A percentile compares a stretch with the other conserved stretches of the same genome.
phyloP scores from a whole-genome alignment of 108 stramenopile genomes.

The Skeletonema potamos region DNA sequence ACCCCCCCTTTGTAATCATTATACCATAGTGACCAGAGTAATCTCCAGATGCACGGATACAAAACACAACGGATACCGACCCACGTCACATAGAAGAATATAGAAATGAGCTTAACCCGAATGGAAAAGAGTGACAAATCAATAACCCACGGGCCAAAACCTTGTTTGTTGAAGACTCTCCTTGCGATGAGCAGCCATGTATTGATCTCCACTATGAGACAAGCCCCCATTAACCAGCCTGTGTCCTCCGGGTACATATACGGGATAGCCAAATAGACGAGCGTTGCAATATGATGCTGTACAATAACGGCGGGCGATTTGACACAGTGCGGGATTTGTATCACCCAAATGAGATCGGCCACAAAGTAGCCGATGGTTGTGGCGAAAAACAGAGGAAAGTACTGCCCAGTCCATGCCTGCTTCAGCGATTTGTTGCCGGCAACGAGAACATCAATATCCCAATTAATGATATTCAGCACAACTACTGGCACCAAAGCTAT shows the following conservation, averaged over 20 bases:
- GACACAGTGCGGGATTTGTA: slow-evolving; percentile 64
- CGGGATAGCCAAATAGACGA: slow-evolving; percentile 77
- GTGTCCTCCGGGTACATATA: slow-evolving; percentile 36
- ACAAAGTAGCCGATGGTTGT: slow-evolving; percentile 71
- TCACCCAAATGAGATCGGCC: slow-evolving; percentile 71
- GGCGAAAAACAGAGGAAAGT: slow-evolving; percentile 66
- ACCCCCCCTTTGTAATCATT: slow-evolving; percentile 14
- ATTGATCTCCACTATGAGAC: slow-evolving; percentile 84
- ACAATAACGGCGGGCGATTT: slow-evolving; percentile 73
- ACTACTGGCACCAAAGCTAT: slow-evolving; percentile 79
- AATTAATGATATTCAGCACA: slow-evolving; percentile 82
- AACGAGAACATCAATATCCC: slow-evolving; percentile 79
- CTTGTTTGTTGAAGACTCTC: slow-evolving; percentile 88
- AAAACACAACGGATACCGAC: slow-evolving; percentile 65
- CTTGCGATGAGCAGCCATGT: slow-evolving; percentile 91
- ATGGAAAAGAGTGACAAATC: slow-evolving; percentile 71
- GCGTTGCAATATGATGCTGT: slow-evolving; percentile 82
- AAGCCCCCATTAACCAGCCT: slow-evolving; percentile 87
- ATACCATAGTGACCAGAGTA: slow-evolving; percentile 42
- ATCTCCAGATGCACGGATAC: slow-evolving; percentile 52
- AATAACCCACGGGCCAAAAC: slow-evolving; percentile 83
- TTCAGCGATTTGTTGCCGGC: slow-evolving; percentile 42
- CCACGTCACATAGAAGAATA: slow-evolving; percentile 80
- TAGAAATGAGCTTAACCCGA: slow-evolving; percentile 80
- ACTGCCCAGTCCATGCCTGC: slow-evolving; percentile 83